Base-by-base conservation (phyloP, 306 rosid species). In the Lablab purpureus region DNA sequence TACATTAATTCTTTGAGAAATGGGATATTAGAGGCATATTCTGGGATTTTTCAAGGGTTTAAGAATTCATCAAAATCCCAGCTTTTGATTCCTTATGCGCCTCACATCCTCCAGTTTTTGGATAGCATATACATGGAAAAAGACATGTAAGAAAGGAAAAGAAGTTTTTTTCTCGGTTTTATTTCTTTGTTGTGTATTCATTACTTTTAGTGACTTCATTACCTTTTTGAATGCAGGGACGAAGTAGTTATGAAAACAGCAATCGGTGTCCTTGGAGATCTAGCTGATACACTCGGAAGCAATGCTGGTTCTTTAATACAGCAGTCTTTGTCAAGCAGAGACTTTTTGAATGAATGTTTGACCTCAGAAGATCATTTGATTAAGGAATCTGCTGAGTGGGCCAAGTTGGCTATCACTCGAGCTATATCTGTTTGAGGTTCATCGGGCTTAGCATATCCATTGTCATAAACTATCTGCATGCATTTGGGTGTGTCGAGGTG, bases 301-400 rank as follows among this genome's bases (percentile, higher is more conserved):
- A 84, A 87, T 77, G 97, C 98, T 32, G 95, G 97, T 72, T 85
- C 98, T 75, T 87, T 93, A 87, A 93, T 93, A 75, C 97, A 93
- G 85, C 93, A 93, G 58, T 91, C 98, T 76, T 75, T 88, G 87
- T 91, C 97, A 56, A 88, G 97, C 95, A 91, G 87, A 85, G 95
- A 88, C 68, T 93, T 93, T 75, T 86, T 93, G 74, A 87, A 88
- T 76, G 97, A 91, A 79, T 93, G 98, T 81, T 85, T 93, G 89
- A 90, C 98, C 77, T 91, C 98, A 4, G 97, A 93, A 55, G 98
- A 93, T 80, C 85, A 87, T 86, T 76, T 91, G 88, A 91, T 93
- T 68, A 93, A 90, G 80, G 93, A 91, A 86, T 93, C 97, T 76
- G 98, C 98, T 78, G 94, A 93, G 84, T 93, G 98, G 98, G 98